Base-by-base conservation (phyloP, 306 rosid genomes). In the Medicago lupulina region DNA sequence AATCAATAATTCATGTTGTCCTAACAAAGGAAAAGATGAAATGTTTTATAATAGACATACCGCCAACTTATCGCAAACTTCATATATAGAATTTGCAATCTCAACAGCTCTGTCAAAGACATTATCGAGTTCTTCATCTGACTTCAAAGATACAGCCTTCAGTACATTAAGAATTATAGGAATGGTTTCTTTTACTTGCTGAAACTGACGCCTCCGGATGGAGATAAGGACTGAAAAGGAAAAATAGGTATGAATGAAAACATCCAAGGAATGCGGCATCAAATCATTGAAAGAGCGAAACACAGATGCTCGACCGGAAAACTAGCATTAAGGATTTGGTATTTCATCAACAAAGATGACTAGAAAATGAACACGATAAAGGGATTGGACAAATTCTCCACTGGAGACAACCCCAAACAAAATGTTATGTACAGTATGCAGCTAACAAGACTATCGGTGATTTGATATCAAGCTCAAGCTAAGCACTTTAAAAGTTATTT, bases 161-260 rank as follows among this genome's bases (percentile, higher is more conserved):
- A 95, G 76, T 73, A 88, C 93, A 81, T 84, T 83, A 67, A 95
- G 89, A 76, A 90, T 86, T 78, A 90, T 69, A 15, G 97, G 92
- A 85, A 87, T 53, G 28, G 87, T 89, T 54, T 36, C 88, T 83
- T 85, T 92, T 70, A 85, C 83, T 85, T 90, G 97, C 87, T 89
- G 91, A 80, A 81, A 95, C 66, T 88, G 97, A 82, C 82, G 99
- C 91, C 91, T 95, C 80, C 55, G 81, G 81, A 90, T 87, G 82
- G 89, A 89, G 57, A 82, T 53, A 78, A 95, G 54, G 62, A 86
- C 99, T 95, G 93, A 77, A 87, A 84, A 75, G 67, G 70, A 36
- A 71, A 85, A 71, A 66, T 61, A 69, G 59, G 67, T 62, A 76
- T 65, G 53, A 71, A 53, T 5, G 39, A 69, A 70, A 36, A 77